These are phyloP conservation scores for Trichoderma afroharzianum DNA, from an alignment of 2,329 filamentous ascomycete genomes.

Conservation along the genomic window DNA sequence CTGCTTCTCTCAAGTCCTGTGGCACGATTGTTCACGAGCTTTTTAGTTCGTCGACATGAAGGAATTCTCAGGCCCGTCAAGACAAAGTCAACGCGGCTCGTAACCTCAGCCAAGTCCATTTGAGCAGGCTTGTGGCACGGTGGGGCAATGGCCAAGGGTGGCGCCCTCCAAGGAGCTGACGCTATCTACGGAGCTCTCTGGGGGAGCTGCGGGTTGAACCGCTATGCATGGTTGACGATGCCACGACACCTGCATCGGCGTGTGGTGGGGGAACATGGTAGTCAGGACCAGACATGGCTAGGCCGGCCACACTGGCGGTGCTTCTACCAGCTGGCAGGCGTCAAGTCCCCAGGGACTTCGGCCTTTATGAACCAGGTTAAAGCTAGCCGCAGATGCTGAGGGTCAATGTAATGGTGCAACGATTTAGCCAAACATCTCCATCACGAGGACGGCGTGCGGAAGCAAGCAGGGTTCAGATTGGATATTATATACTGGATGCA, in stretches of 20 bases:
- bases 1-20: background rate
- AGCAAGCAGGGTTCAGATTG: background rate
- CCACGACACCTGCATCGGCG: conserved; percentile 19
- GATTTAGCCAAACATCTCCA: background rate
- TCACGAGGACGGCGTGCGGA: background rate
- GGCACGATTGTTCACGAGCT: background rate
- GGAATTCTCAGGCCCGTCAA: background rate
- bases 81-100: background rate
- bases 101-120: background rate
- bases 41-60: background rate
- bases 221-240: conserved; percentile 31
- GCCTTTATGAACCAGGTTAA: background rate
- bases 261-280: conserved; percentile 10
- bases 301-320: background rate
- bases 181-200: conserved; percentile 20
- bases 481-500: background rate
- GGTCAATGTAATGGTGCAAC: background rate
- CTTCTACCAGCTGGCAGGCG: background rate
- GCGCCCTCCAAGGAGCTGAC: conserved; percentile 1
- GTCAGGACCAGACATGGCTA: conserved; percentile 1
- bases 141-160: conserved; percentile 11
- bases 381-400: background rate
- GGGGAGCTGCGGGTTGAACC: conserved; percentile 35
- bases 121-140: background rate
- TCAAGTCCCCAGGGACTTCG: background rate